These are phyloP conservation scores for Aspergillus mulundensis DNA, from an alignment of 495 filamentous ascomycete species.

Conservation along the genomic window DNA sequence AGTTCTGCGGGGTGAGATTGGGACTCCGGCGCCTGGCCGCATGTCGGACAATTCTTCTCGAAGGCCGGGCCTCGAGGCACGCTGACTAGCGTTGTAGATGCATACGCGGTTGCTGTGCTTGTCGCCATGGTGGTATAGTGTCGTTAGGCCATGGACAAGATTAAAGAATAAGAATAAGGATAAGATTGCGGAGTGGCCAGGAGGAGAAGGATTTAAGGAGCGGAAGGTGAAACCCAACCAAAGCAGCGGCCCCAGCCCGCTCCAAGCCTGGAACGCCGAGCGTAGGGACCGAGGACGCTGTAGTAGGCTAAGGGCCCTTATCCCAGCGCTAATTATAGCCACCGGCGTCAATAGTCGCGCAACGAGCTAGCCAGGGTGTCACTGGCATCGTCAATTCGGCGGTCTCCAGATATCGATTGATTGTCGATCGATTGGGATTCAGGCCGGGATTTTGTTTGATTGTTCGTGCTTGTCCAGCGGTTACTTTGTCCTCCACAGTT, in stretches of 20 bases:
- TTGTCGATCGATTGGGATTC: not conserved
- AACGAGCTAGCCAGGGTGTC: not conserved
- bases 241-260: not conserved
- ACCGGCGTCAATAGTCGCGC: not conserved
- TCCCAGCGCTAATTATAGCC: not conserved
- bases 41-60: slow-evolving; percentile 43
- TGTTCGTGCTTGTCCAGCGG: not conserved
- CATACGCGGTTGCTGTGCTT: not conserved
- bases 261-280: not conserved
- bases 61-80: not conserved
- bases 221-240: not conserved
- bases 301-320: too few species aligned
- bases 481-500: not conserved
- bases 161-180: not conserved
- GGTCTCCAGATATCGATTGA: not conserved
- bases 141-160: not conserved
- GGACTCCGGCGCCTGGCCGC: slow-evolving; percentile 36
- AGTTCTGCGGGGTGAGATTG: slow-evolving; percentile 35
- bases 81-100: not conserved
- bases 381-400: not conserved
- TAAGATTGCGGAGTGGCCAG: not conserved
- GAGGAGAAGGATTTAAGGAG: slow-evolving; percentile 2
- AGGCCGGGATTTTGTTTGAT: not conserved
- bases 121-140: not conserved
- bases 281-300: not conserved